A percentile compares a stretch with the other conserved stretches of the same genome.
Conservation (phyloP, 2,329 filamentous ascomycete genomes). For the Cercospora berteroae region DNA sequence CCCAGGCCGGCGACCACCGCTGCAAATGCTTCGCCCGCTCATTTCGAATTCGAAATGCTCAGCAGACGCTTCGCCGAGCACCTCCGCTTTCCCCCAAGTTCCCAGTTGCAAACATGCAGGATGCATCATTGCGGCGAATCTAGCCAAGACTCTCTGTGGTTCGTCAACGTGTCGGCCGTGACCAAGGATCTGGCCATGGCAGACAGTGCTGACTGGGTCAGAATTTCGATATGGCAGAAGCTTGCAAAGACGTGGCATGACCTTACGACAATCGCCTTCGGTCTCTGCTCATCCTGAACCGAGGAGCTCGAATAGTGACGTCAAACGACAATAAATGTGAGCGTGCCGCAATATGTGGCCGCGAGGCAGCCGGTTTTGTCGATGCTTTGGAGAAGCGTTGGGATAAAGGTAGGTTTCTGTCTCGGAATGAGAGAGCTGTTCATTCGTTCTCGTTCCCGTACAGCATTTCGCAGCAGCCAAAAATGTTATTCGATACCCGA, state of each 20-base stretch:
- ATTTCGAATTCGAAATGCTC: not conserved
- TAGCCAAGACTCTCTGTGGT: not conserved
- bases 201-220: not conserved
- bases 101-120: not conserved
- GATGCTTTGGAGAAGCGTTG: not conserved
- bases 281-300: not conserved
- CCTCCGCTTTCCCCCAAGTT: not conserved
- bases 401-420: not conserved
- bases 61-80: not conserved
- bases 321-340: conserved; percentile 1
- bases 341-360: not conserved
- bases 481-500: not conserved
- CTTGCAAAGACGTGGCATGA: not conserved
- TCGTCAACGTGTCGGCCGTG: not conserved
- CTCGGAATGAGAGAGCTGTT: not conserved
- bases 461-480: not conserved
- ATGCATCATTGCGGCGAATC: not conserved
- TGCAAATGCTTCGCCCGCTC: not conserved
- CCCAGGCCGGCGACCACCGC: not conserved
- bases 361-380: not conserved
- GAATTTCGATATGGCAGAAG: not conserved
- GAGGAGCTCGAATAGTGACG: not conserved
- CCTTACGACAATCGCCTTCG: not conserved
- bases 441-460: not conserved
- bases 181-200: not conserved